Conservation (phyloP, 1,139 yeast genomes). For the Lodderomyces orthopsilosis region DNA sequence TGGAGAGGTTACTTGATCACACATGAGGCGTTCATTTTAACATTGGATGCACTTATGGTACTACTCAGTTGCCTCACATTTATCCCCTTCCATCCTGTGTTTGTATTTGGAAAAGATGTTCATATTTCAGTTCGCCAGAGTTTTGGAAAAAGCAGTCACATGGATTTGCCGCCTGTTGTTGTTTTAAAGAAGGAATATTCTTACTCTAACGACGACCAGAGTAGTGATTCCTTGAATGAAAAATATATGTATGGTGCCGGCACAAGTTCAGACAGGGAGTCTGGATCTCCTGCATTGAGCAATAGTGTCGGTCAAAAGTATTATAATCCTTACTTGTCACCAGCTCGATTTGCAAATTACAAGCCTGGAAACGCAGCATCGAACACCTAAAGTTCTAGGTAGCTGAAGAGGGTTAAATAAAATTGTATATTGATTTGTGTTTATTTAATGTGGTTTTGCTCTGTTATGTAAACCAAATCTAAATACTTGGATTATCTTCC, state of each 20-base stretch:
- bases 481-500: too few species aligned
- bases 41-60: constrained; percentile 27
- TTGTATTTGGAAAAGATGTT: constrained; percentile 22
- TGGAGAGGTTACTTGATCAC: constrained; percentile 36
- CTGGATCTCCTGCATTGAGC: neutral
- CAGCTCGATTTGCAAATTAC: constrained; percentile 8
- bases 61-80: constrained; percentile 20
- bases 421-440: too few species aligned
- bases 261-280: neutral
- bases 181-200: neutral
- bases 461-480: too few species aligned
- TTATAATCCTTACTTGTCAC: constrained; percentile 10
- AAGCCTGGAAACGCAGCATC: too few species aligned
- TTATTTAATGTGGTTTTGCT: too few species aligned
- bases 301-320: constrained; percentile 8
- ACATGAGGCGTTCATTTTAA: constrained; percentile 27
- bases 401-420: neutral
- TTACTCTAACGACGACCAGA: neutral
- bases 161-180: neutral
- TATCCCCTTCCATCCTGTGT: constrained; percentile 26
- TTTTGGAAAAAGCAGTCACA: neutral
- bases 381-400: neutral
- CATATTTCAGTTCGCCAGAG: neutral
- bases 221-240: neutral
- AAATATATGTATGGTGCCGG: neutral